phyloP scores from a whole-genome alignment of 768 basidiomycete genomes.

The Rossbeevera mucosa region DNA sequence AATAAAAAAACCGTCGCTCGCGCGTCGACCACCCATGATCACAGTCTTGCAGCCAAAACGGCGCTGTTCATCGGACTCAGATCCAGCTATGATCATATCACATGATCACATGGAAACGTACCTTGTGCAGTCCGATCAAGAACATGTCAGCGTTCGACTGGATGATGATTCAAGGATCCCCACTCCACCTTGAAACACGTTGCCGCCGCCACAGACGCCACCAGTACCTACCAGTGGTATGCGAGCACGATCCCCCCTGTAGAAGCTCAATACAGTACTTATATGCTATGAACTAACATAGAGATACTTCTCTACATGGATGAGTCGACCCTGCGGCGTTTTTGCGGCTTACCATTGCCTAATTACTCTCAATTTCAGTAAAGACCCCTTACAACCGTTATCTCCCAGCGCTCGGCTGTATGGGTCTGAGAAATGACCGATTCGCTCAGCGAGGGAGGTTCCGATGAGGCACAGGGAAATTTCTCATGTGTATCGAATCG shows the following conservation, averaged over 20 bases:
- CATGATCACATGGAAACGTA: conserved; percentile 20
- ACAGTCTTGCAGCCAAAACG: conserved; percentile 64
- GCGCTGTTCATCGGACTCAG: conserved; percentile 57
- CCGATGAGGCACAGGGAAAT: background rate
- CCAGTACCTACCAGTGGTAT: conserved; percentile 49
- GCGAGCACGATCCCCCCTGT: background rate
- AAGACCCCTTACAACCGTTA: conserved; percentile 57
- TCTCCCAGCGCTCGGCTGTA: conserved; percentile 44
- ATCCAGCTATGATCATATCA: background rate
- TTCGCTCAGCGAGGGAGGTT: no score
- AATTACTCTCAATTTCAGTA: no score
- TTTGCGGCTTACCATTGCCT: background rate
- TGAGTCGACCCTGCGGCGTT: background rate
- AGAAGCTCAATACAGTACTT: no score
- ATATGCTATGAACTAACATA: background rate
- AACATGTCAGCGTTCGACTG: conserved; percentile 60
- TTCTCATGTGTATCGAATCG: background rate
- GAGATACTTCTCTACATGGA: background rate
- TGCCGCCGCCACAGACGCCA: conserved; percentile 48
- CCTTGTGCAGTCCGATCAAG: conserved; percentile 46
- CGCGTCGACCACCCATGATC: conserved; percentile 19
- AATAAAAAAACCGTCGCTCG: background rate
- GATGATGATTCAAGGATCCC: conserved; percentile 51
- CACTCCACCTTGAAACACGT: conserved; percentile 51
- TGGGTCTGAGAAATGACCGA: conserved; percentile 50